A percentile compares a stretch with the other conserved stretches of the same genome.
These are phyloP conservation scores for Candida tallmaniae DNA, from an alignment of 805 yeast genomes.

Conservation along the genomic window DNA sequence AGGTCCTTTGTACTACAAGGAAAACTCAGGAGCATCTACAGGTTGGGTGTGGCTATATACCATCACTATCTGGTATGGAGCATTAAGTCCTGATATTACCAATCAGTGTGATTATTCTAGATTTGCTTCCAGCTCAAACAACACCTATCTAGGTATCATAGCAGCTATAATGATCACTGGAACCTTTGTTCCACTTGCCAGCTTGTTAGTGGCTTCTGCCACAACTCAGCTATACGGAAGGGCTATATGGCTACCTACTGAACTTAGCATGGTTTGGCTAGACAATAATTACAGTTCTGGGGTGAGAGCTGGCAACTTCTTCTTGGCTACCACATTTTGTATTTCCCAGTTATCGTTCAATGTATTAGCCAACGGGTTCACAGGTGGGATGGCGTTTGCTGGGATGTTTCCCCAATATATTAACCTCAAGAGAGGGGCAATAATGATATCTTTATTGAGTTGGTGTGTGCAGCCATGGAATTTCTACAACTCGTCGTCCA, in stretches of 20 bases:
- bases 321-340: conserved; percentile 27
- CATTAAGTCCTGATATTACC: conserved; percentile 33
- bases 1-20: conserved; percentile 17
- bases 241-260: conserved; percentile 45
- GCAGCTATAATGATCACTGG: conserved; percentile 35
- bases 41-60: conserved; percentile 42
- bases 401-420: conserved; percentile 42
- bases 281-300: conserved; percentile 30
- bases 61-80: conserved; percentile 33
- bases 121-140: conserved; percentile 14
- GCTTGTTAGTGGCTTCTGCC: conserved; percentile 43
- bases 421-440: conserved; percentile 44
- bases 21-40: conserved; percentile 1
- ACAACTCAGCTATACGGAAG: conserved; percentile 32
- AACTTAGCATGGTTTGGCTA: conserved; percentile 37
- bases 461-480: conserved; percentile 21
- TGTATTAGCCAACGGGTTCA: conserved; percentile 46
- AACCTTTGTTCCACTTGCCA: conserved; percentile 43
- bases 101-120: conserved; percentile 40
- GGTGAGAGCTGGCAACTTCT: conserved; percentile 47
- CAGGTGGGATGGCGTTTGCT: conserved; percentile 50
- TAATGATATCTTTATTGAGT: conserved; percentile 16
- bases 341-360: conserved; percentile 33
- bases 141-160: conserved; percentile 19
- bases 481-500: conserved; percentile 16